Evolutionary conservation across 192 early-diverging fungal species (phyloP).

Genomic region (Coemansia sp.): DNA sequence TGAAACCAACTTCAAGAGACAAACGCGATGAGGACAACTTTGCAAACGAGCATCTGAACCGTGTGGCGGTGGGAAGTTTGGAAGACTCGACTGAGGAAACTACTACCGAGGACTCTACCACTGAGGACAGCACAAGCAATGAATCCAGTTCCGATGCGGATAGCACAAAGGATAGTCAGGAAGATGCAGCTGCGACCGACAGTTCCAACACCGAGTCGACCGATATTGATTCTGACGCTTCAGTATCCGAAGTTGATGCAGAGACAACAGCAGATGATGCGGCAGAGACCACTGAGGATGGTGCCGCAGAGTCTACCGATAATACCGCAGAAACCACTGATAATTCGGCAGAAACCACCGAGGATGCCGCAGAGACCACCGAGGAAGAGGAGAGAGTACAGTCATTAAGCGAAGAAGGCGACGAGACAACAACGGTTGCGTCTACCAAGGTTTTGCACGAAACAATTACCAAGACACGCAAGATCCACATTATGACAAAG

Average conservation of each 20-base stretch:
- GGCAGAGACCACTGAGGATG: neutral
- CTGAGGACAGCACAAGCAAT: neutral
- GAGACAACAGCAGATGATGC: neutral
- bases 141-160: neutral
- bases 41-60: slow-evolving; percentile 4
- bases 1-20: neutral
- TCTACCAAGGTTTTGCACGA: slow-evolving; percentile 40
- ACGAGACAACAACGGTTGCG: slow-evolving; percentile 42
- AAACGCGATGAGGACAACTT: neutral
- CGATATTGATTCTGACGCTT: neutral
- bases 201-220: neutral
- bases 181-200: neutral
- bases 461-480: slow-evolving; percentile 35
- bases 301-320: neutral
- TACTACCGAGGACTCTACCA: neutral
- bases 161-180: neutral
- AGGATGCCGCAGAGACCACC: neutral
- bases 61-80: neutral
- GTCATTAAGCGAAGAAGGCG: slow-evolving; percentile 12
- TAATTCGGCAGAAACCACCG: neutral
- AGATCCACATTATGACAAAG: slow-evolving; percentile 30
- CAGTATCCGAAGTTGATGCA: neutral
- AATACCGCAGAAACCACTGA: neutral
- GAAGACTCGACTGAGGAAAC: slow-evolving; percentile 3
- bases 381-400: neutral